These are phyloP conservation scores for Dimargaris xerosporica DNA, from an alignment of 192 early-diverging fungal species.

Conservation along the genomic window DNA sequence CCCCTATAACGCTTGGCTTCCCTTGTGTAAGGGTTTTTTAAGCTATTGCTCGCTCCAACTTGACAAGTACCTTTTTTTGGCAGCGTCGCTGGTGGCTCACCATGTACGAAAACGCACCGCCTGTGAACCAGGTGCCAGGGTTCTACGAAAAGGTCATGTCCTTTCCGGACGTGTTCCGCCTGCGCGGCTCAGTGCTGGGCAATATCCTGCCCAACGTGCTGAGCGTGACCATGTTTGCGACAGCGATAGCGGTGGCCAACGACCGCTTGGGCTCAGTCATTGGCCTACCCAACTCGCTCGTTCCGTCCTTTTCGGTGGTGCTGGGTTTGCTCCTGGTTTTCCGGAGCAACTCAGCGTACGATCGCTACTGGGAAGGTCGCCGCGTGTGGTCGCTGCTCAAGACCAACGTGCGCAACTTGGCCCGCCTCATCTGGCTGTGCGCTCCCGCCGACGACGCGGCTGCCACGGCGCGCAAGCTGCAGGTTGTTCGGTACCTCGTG, in stretches of 20 bases:
- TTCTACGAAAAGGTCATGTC: constrained; percentile 4
- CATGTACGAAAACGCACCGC: constrained; percentile 7
- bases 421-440: constrained; percentile 51
- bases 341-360: constrained; percentile 65
- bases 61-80: too few relatives aligned
- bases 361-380: constrained; percentile 66
- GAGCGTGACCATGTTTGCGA: constrained; percentile 11
- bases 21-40: too few relatives aligned
- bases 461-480: constrained; percentile 32
- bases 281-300: constrained; percentile 21
- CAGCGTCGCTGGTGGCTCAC: not conserved
- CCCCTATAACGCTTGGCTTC: too few relatives aligned
- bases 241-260: not conserved
- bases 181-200: constrained; percentile 15
- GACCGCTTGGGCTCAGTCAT: constrained; percentile 18
- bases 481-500: constrained; percentile 35
- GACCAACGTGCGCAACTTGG: constrained; percentile 48
- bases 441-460: constrained; percentile 32
- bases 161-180: constrained; percentile 9
- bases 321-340: constrained; percentile 67
- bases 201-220: constrained; percentile 13
- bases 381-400: constrained; percentile 46
- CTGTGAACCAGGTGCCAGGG: not conserved
- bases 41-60: too few relatives aligned
- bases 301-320: constrained; percentile 36